These are phyloP conservation scores for Quercus dentata DNA, from an alignment of 306 rosid genomes.

Conservation along the genomic window DNA sequence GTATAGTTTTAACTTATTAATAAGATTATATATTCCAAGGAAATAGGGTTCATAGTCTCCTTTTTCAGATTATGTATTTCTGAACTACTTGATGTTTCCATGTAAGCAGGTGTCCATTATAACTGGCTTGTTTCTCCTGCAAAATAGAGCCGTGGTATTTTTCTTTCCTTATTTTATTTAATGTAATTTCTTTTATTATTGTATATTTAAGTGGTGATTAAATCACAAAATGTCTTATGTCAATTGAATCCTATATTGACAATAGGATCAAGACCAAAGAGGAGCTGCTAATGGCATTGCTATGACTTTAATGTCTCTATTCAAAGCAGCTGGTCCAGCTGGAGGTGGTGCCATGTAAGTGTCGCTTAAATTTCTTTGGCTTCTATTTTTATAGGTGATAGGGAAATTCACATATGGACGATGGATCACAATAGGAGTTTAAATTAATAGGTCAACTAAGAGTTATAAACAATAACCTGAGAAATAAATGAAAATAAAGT, in stretches of 20 bases:
- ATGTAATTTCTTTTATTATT: not conserved
- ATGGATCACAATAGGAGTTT: not conserved
- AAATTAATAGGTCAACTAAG: not conserved
- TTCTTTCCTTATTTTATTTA: not conserved
- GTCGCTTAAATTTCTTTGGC: not conserved
- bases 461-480: not conserved
- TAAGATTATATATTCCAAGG: not conserved
- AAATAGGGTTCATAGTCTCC: not conserved
- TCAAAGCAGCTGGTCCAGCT: constrained; percentile 89
- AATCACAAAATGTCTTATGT: not conserved
- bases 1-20: not conserved
- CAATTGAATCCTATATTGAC: constrained; percentile 1
- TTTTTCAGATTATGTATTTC: not conserved
- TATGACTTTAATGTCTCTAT: constrained; percentile 79
- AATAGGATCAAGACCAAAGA: constrained; percentile 76
- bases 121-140: constrained; percentile 62
- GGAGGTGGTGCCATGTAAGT: constrained; percentile 82
- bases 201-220: not conserved
- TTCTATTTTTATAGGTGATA: not conserved
- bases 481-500: no score
- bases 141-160: constrained; percentile 80
- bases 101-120: constrained; percentile 36
- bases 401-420: not conserved
- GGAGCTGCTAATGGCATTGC: constrained; percentile 93
- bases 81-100: not conserved